Conservation (phyloP, 768 basidiomycete genomes). For the Russula sp. region DNA sequence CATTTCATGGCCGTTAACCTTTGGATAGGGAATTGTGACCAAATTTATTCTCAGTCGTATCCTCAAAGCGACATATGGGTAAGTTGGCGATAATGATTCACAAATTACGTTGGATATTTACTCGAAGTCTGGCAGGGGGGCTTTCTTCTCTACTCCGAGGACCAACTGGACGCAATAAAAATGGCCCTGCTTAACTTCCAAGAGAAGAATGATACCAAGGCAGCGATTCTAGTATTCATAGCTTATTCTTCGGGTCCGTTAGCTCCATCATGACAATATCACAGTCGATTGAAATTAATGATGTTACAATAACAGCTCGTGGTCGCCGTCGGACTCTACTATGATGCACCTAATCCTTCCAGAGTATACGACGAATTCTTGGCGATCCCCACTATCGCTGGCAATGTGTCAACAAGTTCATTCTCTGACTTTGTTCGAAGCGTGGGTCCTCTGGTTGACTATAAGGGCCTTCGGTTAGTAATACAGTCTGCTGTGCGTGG, state of each 20-base stretch:
- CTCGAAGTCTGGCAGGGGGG: conserved; percentile 2
- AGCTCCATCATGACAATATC: no score
- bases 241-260: no score
- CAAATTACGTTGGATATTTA: neutral
- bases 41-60: conserved; percentile 25
- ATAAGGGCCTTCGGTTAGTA: neutral
- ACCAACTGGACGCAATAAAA: conserved; percentile 8
- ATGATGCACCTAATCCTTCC: no score
- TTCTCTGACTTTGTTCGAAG: conserved; percentile 5
- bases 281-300: no score
- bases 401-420: conserved; percentile 5
- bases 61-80: conserved; percentile 34
- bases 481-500: neutral
- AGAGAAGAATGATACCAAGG: conserved; percentile 15
- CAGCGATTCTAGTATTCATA: neutral
- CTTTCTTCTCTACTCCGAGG: neutral
- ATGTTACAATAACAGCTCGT: no score
- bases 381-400: neutral
- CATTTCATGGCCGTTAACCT: neutral
- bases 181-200: conserved; percentile 9
- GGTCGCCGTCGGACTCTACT: no score
- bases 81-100: neutral
- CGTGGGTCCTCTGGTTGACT: neutral
- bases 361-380: no score
- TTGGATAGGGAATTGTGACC: conserved; percentile 15